Base-by-base conservation (phyloP, 129 eudicot species). In the Flaveria ramosissima region DNA sequence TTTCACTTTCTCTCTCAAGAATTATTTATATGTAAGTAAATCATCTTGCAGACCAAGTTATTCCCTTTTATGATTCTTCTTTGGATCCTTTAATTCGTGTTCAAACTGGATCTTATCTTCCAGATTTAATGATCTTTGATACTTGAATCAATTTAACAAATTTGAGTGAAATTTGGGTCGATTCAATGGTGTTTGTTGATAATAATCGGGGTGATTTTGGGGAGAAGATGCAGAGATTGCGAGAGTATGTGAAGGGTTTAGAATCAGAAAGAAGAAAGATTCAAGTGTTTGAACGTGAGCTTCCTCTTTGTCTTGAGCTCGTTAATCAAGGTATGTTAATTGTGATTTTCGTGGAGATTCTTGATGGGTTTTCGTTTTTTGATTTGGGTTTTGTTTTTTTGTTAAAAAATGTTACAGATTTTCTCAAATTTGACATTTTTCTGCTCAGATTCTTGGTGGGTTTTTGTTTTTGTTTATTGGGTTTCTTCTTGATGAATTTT, bases 281-380 rank as follows among this genome's bases (percentile, higher is more conserved):
- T 84, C 92, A 82, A 56, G 92, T 92, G 39, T 92, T 92, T 27
- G 88, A 86, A 77, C 86, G 98, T 2, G 98, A 92, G 78, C 96
- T 92, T 64, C 96, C 98, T 46, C 96, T 89, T 67, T 92, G 98
- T 80, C 84, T 92, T 19, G 89, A 92, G 23, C 90, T 92, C 57
- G 96, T 92, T 66, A 88, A 88, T 66, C 92, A 83, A 88, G 96
- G 98, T 93, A 78, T 39, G 45, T 52, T 56, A 71, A 70, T 51
- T 20, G 53, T 48, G 10, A 9, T 48, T 51, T 47, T 21, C 36
- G 24, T 52, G 52, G 26, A 19, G 53, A 23, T 73, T 50, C 9
- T 73, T 52, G 74, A 67, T 77, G 74, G 60, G 23, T 53, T 53
- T 53, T 53, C 9, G 17, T 53, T 53, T 53, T 53, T 9, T 6